These are phyloP conservation scores for Suaeda aralocaspica DNA, from an alignment of 148 eudicot genomes.

Conservation along the genomic window DNA sequence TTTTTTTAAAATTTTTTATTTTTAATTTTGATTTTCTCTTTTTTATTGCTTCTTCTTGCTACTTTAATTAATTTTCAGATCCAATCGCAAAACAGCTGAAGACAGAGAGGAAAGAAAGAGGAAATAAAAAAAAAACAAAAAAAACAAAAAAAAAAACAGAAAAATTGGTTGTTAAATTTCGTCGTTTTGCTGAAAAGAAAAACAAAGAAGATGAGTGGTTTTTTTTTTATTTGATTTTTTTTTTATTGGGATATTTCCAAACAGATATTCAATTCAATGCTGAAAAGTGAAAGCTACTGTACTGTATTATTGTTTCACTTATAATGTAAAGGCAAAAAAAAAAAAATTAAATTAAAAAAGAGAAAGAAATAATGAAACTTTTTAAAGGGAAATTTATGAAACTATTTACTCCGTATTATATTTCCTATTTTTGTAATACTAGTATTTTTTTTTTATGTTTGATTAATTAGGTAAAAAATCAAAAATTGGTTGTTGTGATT, in stretches of 20 bases:
- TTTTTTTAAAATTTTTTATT: too few species aligned
- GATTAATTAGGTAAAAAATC: too few species aligned
- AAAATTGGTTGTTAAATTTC: slow-evolving; percentile 20
- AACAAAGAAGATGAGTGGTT: background rate
- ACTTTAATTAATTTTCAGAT: slow-evolving; percentile 9
- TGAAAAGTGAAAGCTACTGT: background rate
- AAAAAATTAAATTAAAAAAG: too few species aligned
- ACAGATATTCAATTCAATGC: background rate
- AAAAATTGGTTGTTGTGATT: background rate
- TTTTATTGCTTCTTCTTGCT: background rate
- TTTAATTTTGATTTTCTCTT: background rate
- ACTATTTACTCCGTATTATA: too few species aligned
- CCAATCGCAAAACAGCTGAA: slow-evolving; percentile 14
- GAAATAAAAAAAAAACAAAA: background rate
- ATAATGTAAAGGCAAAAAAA: too few species aligned
- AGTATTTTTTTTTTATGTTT: too few species aligned
- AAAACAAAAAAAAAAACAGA: background rate
- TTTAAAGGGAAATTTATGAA: background rate
- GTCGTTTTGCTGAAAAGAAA: slow-evolving; percentile 11
- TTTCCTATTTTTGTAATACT: too few species aligned
- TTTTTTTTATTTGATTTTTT: too few species aligned
- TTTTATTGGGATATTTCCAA: background rate
- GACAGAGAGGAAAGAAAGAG: background rate
- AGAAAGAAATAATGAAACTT: too few species aligned
- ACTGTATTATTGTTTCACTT: too few species aligned